Conservation (phyloP, 2,329 filamentous ascomycete genomes). For the Trichoderma sp. region DNA sequence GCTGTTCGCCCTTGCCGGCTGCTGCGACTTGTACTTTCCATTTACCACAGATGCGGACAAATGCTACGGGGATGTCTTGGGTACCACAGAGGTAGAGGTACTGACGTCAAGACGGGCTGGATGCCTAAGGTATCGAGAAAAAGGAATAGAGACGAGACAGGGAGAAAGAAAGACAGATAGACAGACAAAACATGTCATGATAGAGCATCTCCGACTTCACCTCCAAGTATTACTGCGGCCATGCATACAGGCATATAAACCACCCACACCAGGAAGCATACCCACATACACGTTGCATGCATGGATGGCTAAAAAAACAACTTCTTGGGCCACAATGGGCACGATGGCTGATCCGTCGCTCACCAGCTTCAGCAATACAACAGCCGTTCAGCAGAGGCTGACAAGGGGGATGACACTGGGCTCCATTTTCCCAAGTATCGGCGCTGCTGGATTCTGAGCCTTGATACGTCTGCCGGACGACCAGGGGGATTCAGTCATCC, state of each 20-base stretch:
- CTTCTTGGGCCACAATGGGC: conserved; percentile 7
- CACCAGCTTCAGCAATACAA: neutral
- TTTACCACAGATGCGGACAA: neutral
- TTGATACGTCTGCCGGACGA: conserved; percentile 2
- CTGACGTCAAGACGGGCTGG: neutral
- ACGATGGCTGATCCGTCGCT: neutral
- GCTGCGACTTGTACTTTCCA: neutral
- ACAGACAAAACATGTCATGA: neutral
- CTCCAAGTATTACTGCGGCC: neutral
- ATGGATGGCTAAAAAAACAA: conserved; percentile 1
- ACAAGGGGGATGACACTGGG: neutral
- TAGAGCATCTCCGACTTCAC: neutral
- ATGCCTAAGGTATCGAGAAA: neutral
- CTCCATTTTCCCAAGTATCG: neutral
- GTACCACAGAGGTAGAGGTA: neutral
- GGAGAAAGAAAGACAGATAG: neutral
- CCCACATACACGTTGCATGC: conserved; percentile 13
- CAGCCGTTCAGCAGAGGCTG: conserved; percentile 5
- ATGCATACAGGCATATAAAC: neutral
- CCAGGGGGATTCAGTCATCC: neutral
- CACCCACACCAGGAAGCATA: conserved; percentile 5
- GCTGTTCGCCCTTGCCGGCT: neutral
- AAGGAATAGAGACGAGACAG: neutral
- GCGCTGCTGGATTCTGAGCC: neutral
- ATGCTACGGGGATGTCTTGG: neutral